Base-by-base conservation (phyloP, 2,329 filamentous ascomycete genomes). In the Dactylellina leptospora region DNA sequence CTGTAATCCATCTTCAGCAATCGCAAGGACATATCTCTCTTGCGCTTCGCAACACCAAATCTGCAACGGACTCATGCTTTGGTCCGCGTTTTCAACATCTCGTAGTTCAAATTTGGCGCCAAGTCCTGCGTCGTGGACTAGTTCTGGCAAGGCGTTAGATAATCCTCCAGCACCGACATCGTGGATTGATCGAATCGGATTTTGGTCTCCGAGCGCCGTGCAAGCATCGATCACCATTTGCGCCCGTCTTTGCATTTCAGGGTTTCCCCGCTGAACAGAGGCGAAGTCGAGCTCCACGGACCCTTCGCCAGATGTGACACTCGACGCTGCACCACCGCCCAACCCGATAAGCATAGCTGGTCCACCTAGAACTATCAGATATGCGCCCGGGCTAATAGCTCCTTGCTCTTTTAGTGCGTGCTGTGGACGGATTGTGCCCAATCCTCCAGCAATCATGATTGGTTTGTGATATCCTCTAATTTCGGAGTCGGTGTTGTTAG, bases 201-300 rank as follows among this genome's bases (percentile, higher is more conserved):
- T 97, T 74, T 92, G 84, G 2, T 88, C 83, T 13, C 93, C 93
- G 76, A 97, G 85, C 2, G 91, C 89, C 25, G 90, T 88, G 79
- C 95, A 99, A 3, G 92, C 89, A 80, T 97, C 95, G 81, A 99
- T 99, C 75, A 99, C 95, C 86, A 97, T 96, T 81, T 99, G 95
- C 1, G 93, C 95, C 76, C 95, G 86, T 74, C 95, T 86, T 81
- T 99, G 92, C 80, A 97, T 93, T 81, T 99, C 95, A 0, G 95
- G 93, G 78, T 99, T 99, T 48, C 93, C 95, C 81, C 95, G 86
- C 82, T 99, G 95, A 28, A 99, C 95, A 82, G 92, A 97, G 77
- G 93, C 92, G 81, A 97, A 99, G 79, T 99, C 95, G 1, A 99
- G 84, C 75, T 97, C 93, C 0, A 93, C 92, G 48, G 90, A 95